These are phyloP conservation scores for Prunus campanulata DNA, from an alignment of 306 rosid genomes.

Conservation along the genomic window DNA sequence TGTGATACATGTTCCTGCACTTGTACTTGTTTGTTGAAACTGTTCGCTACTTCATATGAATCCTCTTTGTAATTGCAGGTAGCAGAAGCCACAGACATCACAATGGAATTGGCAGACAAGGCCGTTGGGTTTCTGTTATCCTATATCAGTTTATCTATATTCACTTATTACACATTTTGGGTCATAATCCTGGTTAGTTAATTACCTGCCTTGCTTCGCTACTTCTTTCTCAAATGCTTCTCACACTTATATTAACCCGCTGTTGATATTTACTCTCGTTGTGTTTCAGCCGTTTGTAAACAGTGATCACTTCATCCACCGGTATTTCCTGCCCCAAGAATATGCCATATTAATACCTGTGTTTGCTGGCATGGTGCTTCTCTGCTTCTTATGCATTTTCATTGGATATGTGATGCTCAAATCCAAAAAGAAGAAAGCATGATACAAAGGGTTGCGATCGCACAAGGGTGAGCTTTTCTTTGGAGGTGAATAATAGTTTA, in stretches of 20 bases:
- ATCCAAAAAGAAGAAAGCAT: conserved; percentile 87
- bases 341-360: conserved; percentile 82
- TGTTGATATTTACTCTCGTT: background rate
- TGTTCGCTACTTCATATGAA: conserved; percentile 5
- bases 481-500: background rate
- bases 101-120: conserved; percentile 86
- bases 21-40: background rate
- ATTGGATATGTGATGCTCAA: conserved; percentile 87
- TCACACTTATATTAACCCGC: background rate
- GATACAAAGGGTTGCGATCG: background rate
- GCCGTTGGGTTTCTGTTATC: conserved; percentile 80
- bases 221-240: background rate
- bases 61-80: conserved; percentile 41
- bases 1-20: background rate
- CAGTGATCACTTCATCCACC: conserved; percentile 76
- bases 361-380: conserved; percentile 66
- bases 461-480: background rate
- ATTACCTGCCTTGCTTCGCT: conserved; percentile 3
- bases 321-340: conserved; percentile 86
- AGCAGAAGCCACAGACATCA: conserved; percentile 21
- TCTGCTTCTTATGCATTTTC: conserved; percentile 71
- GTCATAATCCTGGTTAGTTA: conserved; percentile 81
- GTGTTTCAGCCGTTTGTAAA: conserved; percentile 95
- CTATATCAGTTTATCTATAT: conserved; percentile 65
- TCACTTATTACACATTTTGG: conserved; percentile 93